phyloP scores from a whole-genome alignment of 164 flowering plant species.

The Annona cherimola region DNA sequence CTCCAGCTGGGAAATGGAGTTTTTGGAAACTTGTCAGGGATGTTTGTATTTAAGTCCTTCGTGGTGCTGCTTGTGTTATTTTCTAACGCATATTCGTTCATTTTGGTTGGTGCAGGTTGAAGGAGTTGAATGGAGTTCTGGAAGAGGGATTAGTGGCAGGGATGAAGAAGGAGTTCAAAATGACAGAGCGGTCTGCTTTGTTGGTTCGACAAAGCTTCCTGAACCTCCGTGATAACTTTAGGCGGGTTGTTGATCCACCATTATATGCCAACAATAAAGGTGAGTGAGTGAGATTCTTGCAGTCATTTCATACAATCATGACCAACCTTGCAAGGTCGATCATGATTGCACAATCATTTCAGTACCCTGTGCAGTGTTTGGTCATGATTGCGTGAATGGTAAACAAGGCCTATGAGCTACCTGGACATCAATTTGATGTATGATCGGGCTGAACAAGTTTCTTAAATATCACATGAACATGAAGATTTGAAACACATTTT shows the following conservation, averaged over 20 bases:
- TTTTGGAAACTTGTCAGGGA: background rate
- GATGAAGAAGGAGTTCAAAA: constrained; percentile 64
- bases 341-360: background rate
- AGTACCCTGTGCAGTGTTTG: background rate
- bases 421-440: background rate
- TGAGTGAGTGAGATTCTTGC: constrained; percentile 10
- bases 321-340: background rate
- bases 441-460: background rate
- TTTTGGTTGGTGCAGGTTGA: constrained; percentile 12
- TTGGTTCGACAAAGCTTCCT: constrained; percentile 64
- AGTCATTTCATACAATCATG: background rate
- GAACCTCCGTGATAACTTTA: constrained; percentile 73
- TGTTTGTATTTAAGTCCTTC: background rate
- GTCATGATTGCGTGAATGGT: background rate
- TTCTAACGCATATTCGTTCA: background rate
- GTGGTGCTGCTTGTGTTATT: background rate
- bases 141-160: constrained; percentile 65
- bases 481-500: background rate
- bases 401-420: background rate
- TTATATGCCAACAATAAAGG: constrained; percentile 33
- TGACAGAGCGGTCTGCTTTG: constrained; percentile 47
- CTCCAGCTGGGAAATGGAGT: background rate
- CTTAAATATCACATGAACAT: background rate
- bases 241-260: constrained; percentile 75
- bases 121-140: constrained; percentile 37